phyloP scores from a whole-genome alignment of 2,329 filamentous ascomycete genomes.

The Lachnellula occidentalis region DNA sequence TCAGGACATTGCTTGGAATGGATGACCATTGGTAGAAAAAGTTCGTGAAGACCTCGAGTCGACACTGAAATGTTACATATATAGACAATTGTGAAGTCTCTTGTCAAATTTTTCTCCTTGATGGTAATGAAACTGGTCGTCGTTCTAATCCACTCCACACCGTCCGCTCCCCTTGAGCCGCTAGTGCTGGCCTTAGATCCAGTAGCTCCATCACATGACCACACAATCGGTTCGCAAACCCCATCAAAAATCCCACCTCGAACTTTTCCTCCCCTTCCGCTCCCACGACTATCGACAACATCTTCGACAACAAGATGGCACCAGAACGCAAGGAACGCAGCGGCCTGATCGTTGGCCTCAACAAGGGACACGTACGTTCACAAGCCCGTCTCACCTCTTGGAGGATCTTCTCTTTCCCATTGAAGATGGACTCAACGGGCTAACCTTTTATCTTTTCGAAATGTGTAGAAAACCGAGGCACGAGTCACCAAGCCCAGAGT shows the following conservation, averaged over 20 bases:
- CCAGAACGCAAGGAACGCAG: conserved; percentile 51
- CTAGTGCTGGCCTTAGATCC: background rate
- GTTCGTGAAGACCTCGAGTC: no score
- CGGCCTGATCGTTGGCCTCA: conserved; percentile 57
- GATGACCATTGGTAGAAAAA: no score
- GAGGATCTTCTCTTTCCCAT: conserved; percentile 54
- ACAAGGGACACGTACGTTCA: conserved; percentile 58
- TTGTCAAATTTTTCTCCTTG: no score
- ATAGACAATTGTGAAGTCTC: no score
- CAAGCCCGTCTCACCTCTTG: conserved; percentile 60
- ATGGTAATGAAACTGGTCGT: background rate
- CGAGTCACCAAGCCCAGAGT: conserved; percentile 73
- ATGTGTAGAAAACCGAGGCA: conserved; percentile 71
- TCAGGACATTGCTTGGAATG: background rate
- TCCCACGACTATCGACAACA: background rate
- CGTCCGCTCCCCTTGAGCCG: background rate
- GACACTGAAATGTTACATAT: no score
- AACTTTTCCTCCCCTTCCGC: conserved; percentile 11
- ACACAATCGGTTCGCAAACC: background rate
- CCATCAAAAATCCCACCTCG: conserved; percentile 6
- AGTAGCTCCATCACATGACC: conserved; percentile 2
- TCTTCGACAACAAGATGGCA: conserved; percentile 41
- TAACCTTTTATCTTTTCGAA: conserved; percentile 19
- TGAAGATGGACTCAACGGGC: conserved; percentile 48
- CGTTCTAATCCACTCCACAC: background rate